phyloP scores from a whole-genome alignment of 139 green algal genomes.

The Coelastrella sp. region DNA sequence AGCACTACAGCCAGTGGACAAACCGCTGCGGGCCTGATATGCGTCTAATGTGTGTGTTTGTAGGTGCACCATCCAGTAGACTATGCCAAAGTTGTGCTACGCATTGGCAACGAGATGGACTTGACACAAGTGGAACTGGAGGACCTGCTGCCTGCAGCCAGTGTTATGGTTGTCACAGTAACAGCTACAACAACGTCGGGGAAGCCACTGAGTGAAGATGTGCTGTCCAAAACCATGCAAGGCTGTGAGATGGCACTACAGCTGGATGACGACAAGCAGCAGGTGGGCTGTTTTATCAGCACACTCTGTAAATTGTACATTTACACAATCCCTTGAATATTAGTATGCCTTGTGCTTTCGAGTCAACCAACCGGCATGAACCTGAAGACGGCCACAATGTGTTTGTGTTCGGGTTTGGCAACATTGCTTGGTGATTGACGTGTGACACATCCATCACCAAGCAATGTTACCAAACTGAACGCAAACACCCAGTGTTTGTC shows the following conservation, averaged over 20 bases:
- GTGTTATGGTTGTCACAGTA: slow-evolving; percentile 98
- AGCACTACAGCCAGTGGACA: no score
- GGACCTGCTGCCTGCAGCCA: slow-evolving; percentile 76
- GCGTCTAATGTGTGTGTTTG: background rate
- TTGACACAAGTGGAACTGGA: slow-evolving; percentile 83
- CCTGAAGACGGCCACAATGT: no score
- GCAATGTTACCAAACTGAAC: no score
- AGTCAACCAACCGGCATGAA: no score
- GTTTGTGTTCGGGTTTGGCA: no score
- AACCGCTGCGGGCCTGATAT: no score
- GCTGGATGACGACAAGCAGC: slow-evolving; percentile 90
- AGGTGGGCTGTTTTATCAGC: background rate
- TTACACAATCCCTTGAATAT: no score
- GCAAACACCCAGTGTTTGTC: no score
- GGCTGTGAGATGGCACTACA: slow-evolving; percentile 85
- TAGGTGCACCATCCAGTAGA: slow-evolving; percentile 89
- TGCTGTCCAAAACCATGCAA: slow-evolving; percentile 72
- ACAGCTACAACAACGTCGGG: slow-evolving; percentile 96
- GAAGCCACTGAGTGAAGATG: slow-evolving; percentile 72
- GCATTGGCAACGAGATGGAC: slow-evolving; percentile 89
- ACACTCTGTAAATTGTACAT: no score
- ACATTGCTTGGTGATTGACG: no score
- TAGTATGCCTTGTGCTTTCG: no score
- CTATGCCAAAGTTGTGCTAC: slow-evolving; percentile 92
- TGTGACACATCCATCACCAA: no score